These are phyloP conservation scores for Coccomyxa sp. DNA, from an alignment of 139 green algal species.

Conservation along the genomic window DNA sequence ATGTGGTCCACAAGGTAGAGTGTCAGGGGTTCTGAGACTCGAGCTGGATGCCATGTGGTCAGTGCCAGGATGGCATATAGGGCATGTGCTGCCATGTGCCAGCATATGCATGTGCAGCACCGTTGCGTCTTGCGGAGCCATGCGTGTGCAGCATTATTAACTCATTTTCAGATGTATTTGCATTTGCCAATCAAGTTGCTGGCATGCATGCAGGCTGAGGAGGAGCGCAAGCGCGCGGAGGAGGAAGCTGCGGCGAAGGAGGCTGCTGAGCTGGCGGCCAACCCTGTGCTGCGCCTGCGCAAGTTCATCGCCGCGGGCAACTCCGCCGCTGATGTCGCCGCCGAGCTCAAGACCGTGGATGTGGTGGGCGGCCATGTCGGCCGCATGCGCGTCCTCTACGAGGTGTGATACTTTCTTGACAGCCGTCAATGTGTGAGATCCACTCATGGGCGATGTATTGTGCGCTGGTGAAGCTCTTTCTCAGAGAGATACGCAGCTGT, in stretches of 20 bases:
- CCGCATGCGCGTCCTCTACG: conserved; percentile 39
- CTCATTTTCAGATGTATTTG: too few relatives aligned
- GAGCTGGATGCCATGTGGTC: background rate
- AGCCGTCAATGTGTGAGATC: background rate
- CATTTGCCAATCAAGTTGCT: background rate
- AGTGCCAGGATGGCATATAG: background rate
- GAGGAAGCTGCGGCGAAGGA: too few relatives aligned
- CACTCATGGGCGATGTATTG: background rate
- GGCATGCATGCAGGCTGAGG: conserved; percentile 2
- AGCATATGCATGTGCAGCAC: background rate
- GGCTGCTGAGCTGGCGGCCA: background rate
- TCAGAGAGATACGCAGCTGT: background rate
- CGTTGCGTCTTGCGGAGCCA: background rate
- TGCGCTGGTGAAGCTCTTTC: background rate
- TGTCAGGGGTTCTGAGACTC: background rate
- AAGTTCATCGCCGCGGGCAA: background rate
- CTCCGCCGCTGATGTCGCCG: background rate
- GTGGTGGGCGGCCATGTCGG: conserved; percentile 47
- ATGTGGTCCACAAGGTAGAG: background rate
- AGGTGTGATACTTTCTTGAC: conserved; percentile 11
- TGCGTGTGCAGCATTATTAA: background rate
- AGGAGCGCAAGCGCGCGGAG: background rate
- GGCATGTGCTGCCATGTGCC: background rate
- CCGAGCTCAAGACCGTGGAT: conserved; percentile 31
- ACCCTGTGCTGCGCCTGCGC: background rate